Percentiles rank a stretch among this genome's conserved stretches.
These are phyloP conservation scores for Chalciporus piperatus DNA, from an alignment of 768 basidiomycete genomes.

Conservation along the genomic window DNA sequence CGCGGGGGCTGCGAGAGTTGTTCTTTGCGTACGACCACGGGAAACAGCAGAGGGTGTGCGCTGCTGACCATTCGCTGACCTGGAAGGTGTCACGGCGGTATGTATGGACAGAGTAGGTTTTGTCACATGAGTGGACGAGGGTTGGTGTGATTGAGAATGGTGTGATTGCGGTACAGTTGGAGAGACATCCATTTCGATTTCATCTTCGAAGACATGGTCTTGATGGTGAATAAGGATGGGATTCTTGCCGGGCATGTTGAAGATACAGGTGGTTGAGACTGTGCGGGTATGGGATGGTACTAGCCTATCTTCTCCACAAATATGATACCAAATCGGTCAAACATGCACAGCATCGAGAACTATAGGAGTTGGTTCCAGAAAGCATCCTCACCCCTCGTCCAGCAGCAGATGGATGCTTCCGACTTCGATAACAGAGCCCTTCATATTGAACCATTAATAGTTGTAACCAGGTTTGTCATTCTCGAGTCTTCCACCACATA, in stretches of 20 bases:
- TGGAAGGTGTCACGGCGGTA: constrained; percentile 9
- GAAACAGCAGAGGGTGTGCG: constrained; percentile 15
- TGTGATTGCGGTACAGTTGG: not conserved
- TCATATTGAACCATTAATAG: too few relatives aligned
- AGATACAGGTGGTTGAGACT: constrained; percentile 9
- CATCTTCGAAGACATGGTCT: constrained; percentile 33
- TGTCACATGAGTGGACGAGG: not conserved
- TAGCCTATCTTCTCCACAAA: constrained; percentile 13
- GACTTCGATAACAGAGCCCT: too few relatives aligned
- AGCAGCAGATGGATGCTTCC: too few relatives aligned
- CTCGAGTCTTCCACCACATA: too few relatives aligned
- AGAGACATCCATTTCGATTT: constrained; percentile 33
- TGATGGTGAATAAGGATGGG: constrained; percentile 13
- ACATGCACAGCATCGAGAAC: too few relatives aligned
- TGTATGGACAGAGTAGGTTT: constrained; percentile 15
- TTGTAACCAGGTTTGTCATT: too few relatives aligned
- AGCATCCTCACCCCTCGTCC: too few relatives aligned
- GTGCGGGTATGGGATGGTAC: constrained; percentile 6
- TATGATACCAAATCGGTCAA: not conserved
- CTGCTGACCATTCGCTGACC: constrained; percentile 12
- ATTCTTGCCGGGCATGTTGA: constrained; percentile 25
- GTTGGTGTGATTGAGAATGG: not conserved
- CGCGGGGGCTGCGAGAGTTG: constrained; percentile 9
- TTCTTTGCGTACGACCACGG: constrained; percentile 10
- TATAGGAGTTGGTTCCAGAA: too few relatives aligned